Base-by-base conservation (phyloP, 208 protist genomes). In the Leishmania major region DNA sequence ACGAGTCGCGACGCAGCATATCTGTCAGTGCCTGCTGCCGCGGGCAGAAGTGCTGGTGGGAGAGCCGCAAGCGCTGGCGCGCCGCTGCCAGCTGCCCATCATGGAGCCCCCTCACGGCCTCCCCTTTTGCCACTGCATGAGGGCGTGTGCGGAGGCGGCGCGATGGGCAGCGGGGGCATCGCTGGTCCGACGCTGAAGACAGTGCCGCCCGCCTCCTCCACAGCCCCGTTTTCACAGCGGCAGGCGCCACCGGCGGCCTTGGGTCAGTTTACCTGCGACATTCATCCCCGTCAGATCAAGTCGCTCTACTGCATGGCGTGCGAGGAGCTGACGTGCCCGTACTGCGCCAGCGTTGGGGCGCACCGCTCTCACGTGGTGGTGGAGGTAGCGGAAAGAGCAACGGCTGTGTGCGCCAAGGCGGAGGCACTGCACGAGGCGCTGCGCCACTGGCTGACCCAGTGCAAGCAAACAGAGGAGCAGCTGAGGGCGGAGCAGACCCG, bases 261-360 rank as follows among this genome's bases (percentile, higher is more conserved):
- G 64, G 73, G 82, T 69, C 82, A 85, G 40, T 87, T 92, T 25
- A 81, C 79, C 43, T 95, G 92, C 81, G 60, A 70, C 8, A 78
- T 87, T 53, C 92, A 95, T 81, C 80, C 43, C 40, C 79, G 70
- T 22, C 84, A 89, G 60, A 35, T 89, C 55, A 78, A 89, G 69
- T 88, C 85, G 37, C 83, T 95, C 22, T 94, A 88, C 85, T 95
- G 92, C 78, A 77, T 57, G 0, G 85, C 82, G 45, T 95, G 92
- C 79, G 64, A 77, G 25, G 84, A 89, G 80, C 86, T 93, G 62
- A 87, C 86, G 57, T 95, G 92, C 77, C 89, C 92, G 31, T 93
- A 94, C 85, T 95, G 92, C 79, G 90, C 89, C 45, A 90, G 89
- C 77, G 82, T 94, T 75, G 92, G 92, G 28, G 37, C 53, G n/a